phyloP scores from a whole-genome alignment of 345 rosid genomes.

The Cardiospermum halicacabum region DNA sequence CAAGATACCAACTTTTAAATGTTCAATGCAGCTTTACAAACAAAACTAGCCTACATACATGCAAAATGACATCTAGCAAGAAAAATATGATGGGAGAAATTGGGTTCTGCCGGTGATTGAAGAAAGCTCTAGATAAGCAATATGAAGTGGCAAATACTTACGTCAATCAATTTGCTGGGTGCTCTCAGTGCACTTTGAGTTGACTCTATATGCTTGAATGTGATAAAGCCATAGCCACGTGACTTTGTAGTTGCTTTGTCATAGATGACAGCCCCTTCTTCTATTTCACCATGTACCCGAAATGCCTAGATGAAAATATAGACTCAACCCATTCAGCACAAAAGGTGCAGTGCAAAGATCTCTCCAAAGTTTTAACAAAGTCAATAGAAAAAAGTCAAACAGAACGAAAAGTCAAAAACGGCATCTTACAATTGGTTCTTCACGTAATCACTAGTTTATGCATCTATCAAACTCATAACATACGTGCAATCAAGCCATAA shows the following conservation, averaged over 20 bases:
- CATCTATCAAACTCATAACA: slow-evolving; percentile 7
- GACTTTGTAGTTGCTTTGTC: slow-evolving; percentile 70
- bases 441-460: not conserved
- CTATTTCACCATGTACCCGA: slow-evolving; percentile 58
- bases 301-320: slow-evolving; percentile 45
- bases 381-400: not conserved
- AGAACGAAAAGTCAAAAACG: not conserved
- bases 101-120: not conserved
- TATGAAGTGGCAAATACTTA: slow-evolving; percentile 22
- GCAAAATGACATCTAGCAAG: not conserved
- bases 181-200: slow-evolving; percentile 53
- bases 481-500: slow-evolving; percentile 18
- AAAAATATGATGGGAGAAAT: not conserved
- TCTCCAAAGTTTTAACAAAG: not conserved
- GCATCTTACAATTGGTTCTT: not conserved
- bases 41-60: not conserved
- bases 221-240: slow-evolving; percentile 74
- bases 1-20: not conserved
- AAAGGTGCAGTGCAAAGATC: not conserved
- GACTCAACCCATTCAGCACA: slow-evolving; percentile 2
- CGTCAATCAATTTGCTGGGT: slow-evolving; percentile 64
- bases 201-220: slow-evolving; percentile 64
- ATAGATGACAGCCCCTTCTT: slow-evolving; percentile 69
- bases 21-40: not conserved
- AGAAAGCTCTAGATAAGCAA: slow-evolving; percentile 8